phyloP scores from a whole-genome alignment of 805 yeast genomes.

The Vanderwaltozyma verrucispora region DNA sequence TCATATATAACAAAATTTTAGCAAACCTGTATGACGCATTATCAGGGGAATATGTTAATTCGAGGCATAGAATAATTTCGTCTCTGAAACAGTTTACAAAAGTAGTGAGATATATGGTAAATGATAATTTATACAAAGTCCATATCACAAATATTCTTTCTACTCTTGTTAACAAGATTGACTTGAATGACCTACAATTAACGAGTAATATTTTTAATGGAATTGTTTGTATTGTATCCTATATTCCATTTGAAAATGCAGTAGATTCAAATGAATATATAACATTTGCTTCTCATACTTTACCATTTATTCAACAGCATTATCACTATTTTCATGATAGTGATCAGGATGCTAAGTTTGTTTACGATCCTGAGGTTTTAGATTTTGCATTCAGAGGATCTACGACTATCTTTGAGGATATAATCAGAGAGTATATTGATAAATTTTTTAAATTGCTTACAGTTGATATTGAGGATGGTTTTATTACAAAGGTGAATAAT shows the following conservation, averaged over 20 bases:
- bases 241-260: constrained; percentile 61
- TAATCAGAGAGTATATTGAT: constrained; percentile 46
- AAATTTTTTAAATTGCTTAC: constrained; percentile 58
- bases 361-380: constrained; percentile 37
- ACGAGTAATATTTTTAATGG: constrained; percentile 59
- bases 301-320: constrained; percentile 58
- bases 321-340: constrained; percentile 36
- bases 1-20: constrained; percentile 43
- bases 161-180: constrained; percentile 70
- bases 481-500: constrained; percentile 32
- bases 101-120: constrained; percentile 56
- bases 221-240: constrained; percentile 58
- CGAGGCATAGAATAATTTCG: constrained; percentile 69
- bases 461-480: constrained; percentile 30
- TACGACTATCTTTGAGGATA: constrained; percentile 54
- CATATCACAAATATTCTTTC: constrained; percentile 70
- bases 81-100: constrained; percentile 60
- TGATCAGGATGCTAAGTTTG: constrained; percentile 24
- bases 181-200: constrained; percentile 73
- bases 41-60: constrained; percentile 49
- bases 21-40: constrained; percentile 72
- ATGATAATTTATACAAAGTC: constrained; percentile 52
- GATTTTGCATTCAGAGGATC: constrained; percentile 58
- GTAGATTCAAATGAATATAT: constrained; percentile 31
- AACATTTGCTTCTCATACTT: constrained; percentile 31